Evolutionary conservation across 345 rosid genomes (phyloP), one percentile per base, ranked within the genome.

Genomic region (Aquilaria yunnanensis): DNA sequence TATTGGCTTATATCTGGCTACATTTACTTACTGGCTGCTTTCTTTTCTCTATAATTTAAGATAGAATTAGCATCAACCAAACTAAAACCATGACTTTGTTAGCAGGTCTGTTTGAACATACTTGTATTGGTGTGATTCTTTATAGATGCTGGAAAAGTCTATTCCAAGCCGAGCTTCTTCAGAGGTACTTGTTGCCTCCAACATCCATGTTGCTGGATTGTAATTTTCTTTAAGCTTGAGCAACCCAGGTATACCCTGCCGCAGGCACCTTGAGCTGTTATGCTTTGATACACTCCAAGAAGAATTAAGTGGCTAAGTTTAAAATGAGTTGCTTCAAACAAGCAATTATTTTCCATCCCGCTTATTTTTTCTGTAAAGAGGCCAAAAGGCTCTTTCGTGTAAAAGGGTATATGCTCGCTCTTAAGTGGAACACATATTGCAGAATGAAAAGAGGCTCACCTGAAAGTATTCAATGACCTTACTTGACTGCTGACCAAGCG

Each of bases 121-220:
- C 82, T 10, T 45, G 75, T 43, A 63, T 4, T 66, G 66, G 62
- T 58, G 43, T 14, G 83, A 81, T 14, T 66, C 58, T 29, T 51
- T 75, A 61, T 77, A 81, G 34, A 75, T 23, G 13, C 10, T 14
- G 23, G 72, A 61, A 37, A 72, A 81, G 60, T 81, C 77, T 57
- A 72, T 10, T 43, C 72, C 69, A 14, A 73, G 70, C 45, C 41
- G 69, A 48, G 66, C 29, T 66, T 78, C 86, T 31, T 51, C 52
- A 1, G 79, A 70, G 50, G 75, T 32, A 37, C 29, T 45, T 1
- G 79, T 81, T 46, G 76, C 67, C 49, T 81, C 79, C 52, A 78
- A 65, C 83, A 81, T 81, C 85, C 85, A 81, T 33, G 83, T 81
- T 57, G 86, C 83, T 9, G 86, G 86, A 30, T 81, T 81, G 37